phyloP scores from a whole-genome alignment of 768 basidiomycete genomes.

The Hypholoma fasciculare region DNA sequence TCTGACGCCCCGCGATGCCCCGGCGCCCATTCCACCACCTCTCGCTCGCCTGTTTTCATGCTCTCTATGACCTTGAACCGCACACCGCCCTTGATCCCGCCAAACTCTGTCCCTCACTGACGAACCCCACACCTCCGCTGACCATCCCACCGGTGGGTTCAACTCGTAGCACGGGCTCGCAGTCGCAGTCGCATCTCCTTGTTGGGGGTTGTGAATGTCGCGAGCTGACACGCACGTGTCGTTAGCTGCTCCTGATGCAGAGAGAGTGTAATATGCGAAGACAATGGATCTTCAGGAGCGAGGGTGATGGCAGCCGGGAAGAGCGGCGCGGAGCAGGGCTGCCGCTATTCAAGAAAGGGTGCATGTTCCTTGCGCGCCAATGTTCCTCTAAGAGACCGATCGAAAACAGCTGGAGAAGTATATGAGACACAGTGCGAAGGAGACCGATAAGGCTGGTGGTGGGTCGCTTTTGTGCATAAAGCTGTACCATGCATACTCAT shows the following conservation, averaged over 20 bases:
- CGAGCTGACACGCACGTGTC: background rate
- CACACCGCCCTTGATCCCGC: too few species aligned
- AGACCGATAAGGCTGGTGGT: conserved; percentile 11
- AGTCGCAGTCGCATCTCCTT: too few species aligned
- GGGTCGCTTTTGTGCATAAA: conserved; percentile 43
- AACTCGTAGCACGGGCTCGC: too few species aligned
- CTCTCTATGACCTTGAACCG: too few species aligned
- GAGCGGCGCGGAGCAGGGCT: background rate
- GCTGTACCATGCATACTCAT: conserved; percentile 57
- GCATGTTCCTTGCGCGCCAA: background rate
- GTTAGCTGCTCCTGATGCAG: background rate
- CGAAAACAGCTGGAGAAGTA: conserved; percentile 8
- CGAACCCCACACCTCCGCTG: too few species aligned
- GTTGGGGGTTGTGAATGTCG: too few species aligned
- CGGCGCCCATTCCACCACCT: too few species aligned
- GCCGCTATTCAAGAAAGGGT: background rate
- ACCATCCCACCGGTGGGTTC: too few species aligned
- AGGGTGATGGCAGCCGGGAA: background rate
- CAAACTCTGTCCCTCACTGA: too few species aligned
- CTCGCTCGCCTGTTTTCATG: too few species aligned
- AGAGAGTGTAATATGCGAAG: background rate
- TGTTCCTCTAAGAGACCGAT: background rate
- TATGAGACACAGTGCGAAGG: conserved; percentile 3
- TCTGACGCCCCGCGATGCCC: too few species aligned
- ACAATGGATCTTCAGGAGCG: background rate